A percentile compares a stretch with the other conserved stretches of the same genome.
These are phyloP conservation scores for Hawksworthiomyces lignivorus DNA, from an alignment of 2,329 filamentous ascomycete genomes.

Conservation along the genomic window DNA sequence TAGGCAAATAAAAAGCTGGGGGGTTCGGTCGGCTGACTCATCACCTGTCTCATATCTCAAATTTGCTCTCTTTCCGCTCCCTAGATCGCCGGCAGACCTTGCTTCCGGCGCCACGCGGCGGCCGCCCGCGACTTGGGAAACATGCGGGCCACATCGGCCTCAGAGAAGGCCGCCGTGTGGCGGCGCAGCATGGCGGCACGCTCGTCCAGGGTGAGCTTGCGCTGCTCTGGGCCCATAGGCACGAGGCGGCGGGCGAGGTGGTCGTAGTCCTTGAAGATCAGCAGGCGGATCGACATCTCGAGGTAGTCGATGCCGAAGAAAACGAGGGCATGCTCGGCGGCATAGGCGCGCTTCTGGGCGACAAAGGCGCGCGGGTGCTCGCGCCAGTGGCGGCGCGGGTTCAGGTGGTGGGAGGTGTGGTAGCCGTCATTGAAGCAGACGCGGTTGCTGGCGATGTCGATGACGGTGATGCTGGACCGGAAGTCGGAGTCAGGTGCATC, in stretches of 20 bases:
- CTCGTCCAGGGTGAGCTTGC: slow-evolving; percentile 56
- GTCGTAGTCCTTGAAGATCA: slow-evolving; percentile 67
- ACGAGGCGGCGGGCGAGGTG: slow-evolving; percentile 63
- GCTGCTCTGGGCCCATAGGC: slow-evolving; percentile 61
- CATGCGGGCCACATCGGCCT: slow-evolving; percentile 55
- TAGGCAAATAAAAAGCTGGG: neutral
- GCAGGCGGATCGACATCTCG: slow-evolving; percentile 61
- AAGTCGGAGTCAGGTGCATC: slow-evolving; percentile 70
- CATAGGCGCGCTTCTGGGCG: slow-evolving; percentile 59
- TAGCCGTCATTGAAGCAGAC: slow-evolving; percentile 80
- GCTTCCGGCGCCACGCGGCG: slow-evolving; percentile 12
- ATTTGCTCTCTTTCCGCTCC: no score
- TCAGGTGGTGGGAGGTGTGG: slow-evolving; percentile 73
- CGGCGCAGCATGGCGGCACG: slow-evolving; percentile 53
- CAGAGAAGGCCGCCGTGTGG: slow-evolving; percentile 58
- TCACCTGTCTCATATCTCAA: no score
- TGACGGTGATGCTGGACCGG: slow-evolving; percentile 68
- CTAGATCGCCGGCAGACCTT: slow-evolving; percentile 9
- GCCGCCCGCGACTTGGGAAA: slow-evolving; percentile 29
- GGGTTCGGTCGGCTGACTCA: no score
- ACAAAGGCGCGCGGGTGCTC: slow-evolving; percentile 71
- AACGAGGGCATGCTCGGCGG: slow-evolving; percentile 59
- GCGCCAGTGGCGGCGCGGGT: slow-evolving; percentile 72
- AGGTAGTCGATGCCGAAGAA: slow-evolving; percentile 79
- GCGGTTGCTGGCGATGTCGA: slow-evolving; percentile 72